Evolutionary conservation across 139 green algal genomes (phyloP).

Genomic region (Picochlorum sp.): DNA sequence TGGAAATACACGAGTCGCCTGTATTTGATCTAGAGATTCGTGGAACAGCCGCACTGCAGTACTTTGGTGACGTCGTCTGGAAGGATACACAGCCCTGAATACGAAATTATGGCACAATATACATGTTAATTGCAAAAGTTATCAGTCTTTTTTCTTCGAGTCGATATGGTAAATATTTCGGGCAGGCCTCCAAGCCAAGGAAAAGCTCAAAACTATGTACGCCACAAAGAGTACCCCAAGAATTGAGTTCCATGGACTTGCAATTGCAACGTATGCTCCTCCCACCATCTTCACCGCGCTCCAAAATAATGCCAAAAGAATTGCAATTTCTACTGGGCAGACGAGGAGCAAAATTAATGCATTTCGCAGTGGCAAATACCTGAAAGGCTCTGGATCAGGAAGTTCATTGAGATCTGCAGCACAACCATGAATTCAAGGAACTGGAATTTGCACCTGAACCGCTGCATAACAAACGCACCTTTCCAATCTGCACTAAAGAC

Average conservation of each 20-base stretch:
- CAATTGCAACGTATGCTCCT: background rate
- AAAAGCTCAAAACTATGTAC: conserved; percentile 8
- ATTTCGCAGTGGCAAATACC: background rate
- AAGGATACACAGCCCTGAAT: conserved; percentile 13
- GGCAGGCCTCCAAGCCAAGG: background rate
- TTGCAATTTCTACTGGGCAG: background rate
- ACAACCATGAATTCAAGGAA: background rate
- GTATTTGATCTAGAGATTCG: conserved; percentile 94
- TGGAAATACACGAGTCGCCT: conserved; percentile 67
- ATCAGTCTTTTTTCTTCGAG: background rate
- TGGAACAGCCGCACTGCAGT: conserved; percentile 82
- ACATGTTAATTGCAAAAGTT: background rate
- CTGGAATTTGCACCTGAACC: background rate
- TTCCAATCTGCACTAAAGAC: conserved; percentile 21
- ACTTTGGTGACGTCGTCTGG: conserved; percentile 90
- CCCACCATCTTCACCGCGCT: background rate
- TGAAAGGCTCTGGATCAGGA: conserved; percentile 4
- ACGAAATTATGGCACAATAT: background rate
- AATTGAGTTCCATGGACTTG: background rate
- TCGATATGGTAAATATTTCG: conserved; percentile 2
- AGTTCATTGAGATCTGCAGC: conserved; percentile 3
- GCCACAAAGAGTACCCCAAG: background rate
- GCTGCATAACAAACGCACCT: background rate
- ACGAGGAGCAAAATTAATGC: background rate
- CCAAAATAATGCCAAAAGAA: background rate